A percentile compares a stretch with the other conserved stretches of the same genome.
These are phyloP conservation scores for Starmera dryadoides DNA, from an alignment of 805 yeast species.

Conservation along the genomic window DNA sequence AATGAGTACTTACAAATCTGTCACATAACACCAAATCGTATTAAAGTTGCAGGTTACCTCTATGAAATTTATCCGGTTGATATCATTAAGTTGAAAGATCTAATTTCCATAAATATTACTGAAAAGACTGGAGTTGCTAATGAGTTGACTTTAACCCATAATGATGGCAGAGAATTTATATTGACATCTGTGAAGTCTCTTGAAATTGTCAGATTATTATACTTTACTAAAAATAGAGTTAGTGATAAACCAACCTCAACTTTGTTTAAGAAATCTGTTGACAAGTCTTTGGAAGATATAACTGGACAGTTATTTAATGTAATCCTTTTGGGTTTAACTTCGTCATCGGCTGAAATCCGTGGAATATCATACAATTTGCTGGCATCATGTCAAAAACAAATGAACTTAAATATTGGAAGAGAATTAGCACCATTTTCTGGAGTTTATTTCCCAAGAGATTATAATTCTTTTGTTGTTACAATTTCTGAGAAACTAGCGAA, in stretches of 20 bases:
- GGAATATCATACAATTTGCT: constrained; percentile 56
- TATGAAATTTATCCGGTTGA: constrained; percentile 33
- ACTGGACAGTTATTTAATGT: constrained; percentile 59
- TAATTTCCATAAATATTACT: constrained; percentile 33
- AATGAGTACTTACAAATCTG: constrained; percentile 56
- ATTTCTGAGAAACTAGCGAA: constrained; percentile 52
- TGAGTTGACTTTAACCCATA: constrained; percentile 40
- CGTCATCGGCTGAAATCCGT: constrained; percentile 50
- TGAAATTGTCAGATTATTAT: constrained; percentile 65
- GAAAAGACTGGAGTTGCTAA: constrained; percentile 38
- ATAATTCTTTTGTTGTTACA: constrained; percentile 50
- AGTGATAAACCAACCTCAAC: constrained; percentile 21
- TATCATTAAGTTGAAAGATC: constrained; percentile 32
- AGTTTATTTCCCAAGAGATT: constrained; percentile 62
- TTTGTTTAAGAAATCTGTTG: constrained; percentile 4
- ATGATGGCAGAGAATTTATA: constrained; percentile 28
- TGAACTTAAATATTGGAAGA: constrained; percentile 53
- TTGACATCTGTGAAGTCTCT: constrained; percentile 41
- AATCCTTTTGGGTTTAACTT: constrained; percentile 61
- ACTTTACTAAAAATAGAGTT: constrained; percentile 54
- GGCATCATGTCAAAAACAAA: constrained; percentile 53
- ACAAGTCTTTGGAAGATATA: constrained; percentile 29
- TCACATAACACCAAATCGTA: constrained; percentile 34
- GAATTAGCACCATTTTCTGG: constrained; percentile 47
- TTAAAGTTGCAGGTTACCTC: constrained; percentile 29